phyloP scores from a whole-genome alignment of 2,329 filamentous ascomycete species.

The Arthrobotrys conoides region DNA sequence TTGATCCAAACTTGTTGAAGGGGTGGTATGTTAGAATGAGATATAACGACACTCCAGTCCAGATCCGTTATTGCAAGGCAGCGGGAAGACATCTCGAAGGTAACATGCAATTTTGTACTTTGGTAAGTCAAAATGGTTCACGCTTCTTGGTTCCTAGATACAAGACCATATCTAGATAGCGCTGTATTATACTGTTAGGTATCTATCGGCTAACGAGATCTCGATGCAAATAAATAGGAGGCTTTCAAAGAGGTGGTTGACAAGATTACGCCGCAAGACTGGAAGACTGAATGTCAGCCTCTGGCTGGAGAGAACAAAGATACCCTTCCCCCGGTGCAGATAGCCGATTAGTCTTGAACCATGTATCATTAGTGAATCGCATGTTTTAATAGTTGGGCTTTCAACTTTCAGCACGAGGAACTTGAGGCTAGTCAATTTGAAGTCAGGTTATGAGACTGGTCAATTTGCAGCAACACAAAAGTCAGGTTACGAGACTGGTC shows the following conservation, averaged over 20 bases:
- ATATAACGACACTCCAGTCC: constrained; percentile 89
- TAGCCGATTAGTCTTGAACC: constrained; percentile 62
- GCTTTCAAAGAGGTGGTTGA: constrained; percentile 95
- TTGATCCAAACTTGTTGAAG: constrained; percentile 72
- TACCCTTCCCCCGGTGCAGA: constrained; percentile 69
- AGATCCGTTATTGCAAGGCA: constrained; percentile 83
- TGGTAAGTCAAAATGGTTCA: constrained; percentile 71
- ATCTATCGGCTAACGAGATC: not conserved
- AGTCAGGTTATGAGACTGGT: too few relatives aligned
- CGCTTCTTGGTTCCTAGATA: not conserved
- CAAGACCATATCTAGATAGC: not conserved
- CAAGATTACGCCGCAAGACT: constrained; percentile 86
- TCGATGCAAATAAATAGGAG: constrained; percentile 69
- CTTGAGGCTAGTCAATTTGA: too few relatives aligned
- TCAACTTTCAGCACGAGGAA: too few relatives aligned
- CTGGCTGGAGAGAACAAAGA: constrained; percentile 70
- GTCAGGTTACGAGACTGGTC: too few relatives aligned
- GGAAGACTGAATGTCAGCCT: constrained; percentile 75
- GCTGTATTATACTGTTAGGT: too few relatives aligned
- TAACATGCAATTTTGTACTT: constrained; percentile 89
- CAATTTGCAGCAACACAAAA: too few relatives aligned
- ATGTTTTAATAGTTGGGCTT: too few relatives aligned
- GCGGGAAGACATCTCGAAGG: constrained; percentile 86
- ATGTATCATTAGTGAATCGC: not conserved
- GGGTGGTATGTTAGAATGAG: constrained; percentile 89